Percentiles rank a stretch among this genome's conserved stretches.
Evolutionary conservation across 2,329 filamentous ascomycete species (phyloP).

Genomic region (Chaetomiaceae sp.): DNA sequence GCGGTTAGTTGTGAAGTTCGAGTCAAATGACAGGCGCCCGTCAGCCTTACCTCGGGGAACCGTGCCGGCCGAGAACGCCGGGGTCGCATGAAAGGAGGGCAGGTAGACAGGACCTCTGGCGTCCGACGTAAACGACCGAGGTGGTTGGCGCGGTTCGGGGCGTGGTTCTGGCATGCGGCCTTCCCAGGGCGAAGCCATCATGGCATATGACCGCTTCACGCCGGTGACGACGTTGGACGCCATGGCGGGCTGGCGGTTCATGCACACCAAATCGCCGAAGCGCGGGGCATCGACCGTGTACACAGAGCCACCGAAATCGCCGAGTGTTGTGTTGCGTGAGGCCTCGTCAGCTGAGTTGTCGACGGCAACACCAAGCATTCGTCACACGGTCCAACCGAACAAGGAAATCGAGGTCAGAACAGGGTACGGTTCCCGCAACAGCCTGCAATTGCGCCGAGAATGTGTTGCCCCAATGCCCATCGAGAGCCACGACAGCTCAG

Average conservation of each 20-base stretch:
- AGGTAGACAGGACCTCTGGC: neutral
- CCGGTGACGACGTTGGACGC: slow-evolving; percentile 20
- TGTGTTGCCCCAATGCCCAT: neutral
- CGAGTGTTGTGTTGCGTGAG: too few species aligned
- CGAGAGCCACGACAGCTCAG: neutral
- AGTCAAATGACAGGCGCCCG: neutral
- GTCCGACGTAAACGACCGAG: slow-evolving; percentile 7
- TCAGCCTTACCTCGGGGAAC: slow-evolving; percentile 9
- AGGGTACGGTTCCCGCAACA: slow-evolving; percentile 1
- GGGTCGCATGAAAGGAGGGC: neutral
- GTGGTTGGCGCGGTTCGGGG: slow-evolving; percentile 5
- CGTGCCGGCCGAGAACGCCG: neutral
- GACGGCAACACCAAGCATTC: neutral
- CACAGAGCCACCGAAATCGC: too few species aligned
- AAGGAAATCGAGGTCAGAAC: neutral
- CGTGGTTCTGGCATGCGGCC: neutral
- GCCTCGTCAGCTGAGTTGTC: too few species aligned
- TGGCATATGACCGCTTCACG: slow-evolving; percentile 27
- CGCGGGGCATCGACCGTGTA: neutral
- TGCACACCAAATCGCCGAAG: neutral
- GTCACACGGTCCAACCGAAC: neutral
- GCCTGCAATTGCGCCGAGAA: neutral
- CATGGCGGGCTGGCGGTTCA: slow-evolving; percentile 16
- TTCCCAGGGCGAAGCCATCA: slow-evolving; percentile 21
- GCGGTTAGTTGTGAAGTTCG: neutral